A percentile compares a stretch with the other conserved stretches of the same genome.
phyloP scores from a whole-genome alignment of 2,329 filamentous ascomycete species.

The Calonectria fujianensis region DNA sequence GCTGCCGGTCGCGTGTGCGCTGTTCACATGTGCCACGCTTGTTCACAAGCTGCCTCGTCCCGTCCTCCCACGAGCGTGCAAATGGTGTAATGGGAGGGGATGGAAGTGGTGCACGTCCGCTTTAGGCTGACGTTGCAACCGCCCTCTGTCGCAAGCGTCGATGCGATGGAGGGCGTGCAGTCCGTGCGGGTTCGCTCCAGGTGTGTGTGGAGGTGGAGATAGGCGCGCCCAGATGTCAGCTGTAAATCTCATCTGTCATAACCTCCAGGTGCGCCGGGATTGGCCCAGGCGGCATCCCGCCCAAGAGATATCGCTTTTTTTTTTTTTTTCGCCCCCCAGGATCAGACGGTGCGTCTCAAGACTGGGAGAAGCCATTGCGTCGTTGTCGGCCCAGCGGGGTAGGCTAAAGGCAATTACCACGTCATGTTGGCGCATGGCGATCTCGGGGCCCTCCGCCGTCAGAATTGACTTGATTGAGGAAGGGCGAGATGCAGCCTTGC shows the following conservation, averaged over 20 bases:
- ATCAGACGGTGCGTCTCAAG: conserved; percentile 37
- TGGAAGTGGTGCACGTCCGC: conserved; percentile 3
- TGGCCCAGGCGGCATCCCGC: conserved; percentile 44
- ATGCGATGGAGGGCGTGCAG: conserved; percentile 12
- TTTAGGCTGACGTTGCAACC: conserved; percentile 13
- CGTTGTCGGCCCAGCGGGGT: conserved; percentile 30
- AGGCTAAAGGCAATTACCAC: conserved; percentile 11
- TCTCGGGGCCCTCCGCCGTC: conserved; percentile 24
- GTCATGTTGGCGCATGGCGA: conserved; percentile 15
- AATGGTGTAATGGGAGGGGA: conserved; percentile 5
- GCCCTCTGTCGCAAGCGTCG: conserved; percentile 8
- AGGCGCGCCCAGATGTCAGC: conserved; percentile 39
- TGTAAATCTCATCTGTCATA: conserved; percentile 55
- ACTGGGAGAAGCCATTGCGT: conserved; percentile 26
- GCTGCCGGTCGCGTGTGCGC: neutral
- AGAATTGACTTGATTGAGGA: conserved; percentile 1
- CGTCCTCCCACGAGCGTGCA: neutral
- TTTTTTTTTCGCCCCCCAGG: neutral
- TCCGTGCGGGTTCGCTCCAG: conserved; percentile 23
- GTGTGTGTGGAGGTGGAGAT: conserved; percentile 41
- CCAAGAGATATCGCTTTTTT: conserved; percentile 49
- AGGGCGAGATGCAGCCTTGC: conserved; percentile 7
- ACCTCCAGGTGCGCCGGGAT: conserved; percentile 39
- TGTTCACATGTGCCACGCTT: conserved; percentile 7
- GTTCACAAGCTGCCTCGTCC: neutral